phyloP scores from a whole-genome alignment of 1,284 basidiomycete genomes.

The Athelia sp. region DNA sequence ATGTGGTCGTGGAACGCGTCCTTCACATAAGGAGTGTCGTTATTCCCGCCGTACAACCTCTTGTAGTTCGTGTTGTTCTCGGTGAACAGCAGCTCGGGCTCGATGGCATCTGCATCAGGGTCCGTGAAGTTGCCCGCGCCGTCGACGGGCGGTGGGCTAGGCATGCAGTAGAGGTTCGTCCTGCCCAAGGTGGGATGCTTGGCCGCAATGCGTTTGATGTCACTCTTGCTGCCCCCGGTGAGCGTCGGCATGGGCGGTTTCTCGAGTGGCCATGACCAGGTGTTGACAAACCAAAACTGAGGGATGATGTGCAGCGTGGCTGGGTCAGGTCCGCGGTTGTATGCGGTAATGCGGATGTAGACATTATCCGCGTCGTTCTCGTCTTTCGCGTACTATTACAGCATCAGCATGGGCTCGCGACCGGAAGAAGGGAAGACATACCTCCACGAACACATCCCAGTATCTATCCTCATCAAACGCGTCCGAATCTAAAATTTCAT shows the following conservation, averaged over 20 bases:
- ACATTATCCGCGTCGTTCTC: slow-evolving; percentile 86
- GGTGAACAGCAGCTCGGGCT: slow-evolving; percentile 85
- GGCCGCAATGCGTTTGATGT: slow-evolving; percentile 65
- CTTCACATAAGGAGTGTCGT: slow-evolving; percentile 83
- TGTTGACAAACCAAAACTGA: slow-evolving; percentile 96
- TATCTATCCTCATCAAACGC: slow-evolving; percentile 91
- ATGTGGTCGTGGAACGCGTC: slow-evolving; percentile 99
- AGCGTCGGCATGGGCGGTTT: slow-evolving; percentile 77
- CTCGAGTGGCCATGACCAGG: slow-evolving; percentile 92
- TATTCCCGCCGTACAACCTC: slow-evolving; percentile 85
- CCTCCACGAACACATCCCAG: slow-evolving; percentile 98
- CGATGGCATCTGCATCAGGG: slow-evolving; percentile 60
- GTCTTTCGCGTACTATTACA: slow-evolving; percentile 89
- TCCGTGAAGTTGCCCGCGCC: slow-evolving; percentile 57
- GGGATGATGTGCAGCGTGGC: slow-evolving; percentile 95
- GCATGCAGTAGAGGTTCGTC: slow-evolving; percentile 84
- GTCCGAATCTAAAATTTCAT: slow-evolving; percentile 91
- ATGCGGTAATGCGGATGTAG: slow-evolving; percentile 92
- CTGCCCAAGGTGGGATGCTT: slow-evolving; percentile 72
- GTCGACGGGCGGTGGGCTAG: slow-evolving; percentile 86
- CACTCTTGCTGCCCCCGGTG: slow-evolving; percentile 43
- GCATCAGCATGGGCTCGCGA: slow-evolving; percentile 7
- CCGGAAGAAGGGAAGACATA: slow-evolving; percentile 28
- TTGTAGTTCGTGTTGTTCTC: slow-evolving; percentile 97
- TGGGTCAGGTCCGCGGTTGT: slow-evolving; percentile 94